Conservation (phyloP, 768 basidiomycete genomes). For the Podaxis sp. region DNA sequence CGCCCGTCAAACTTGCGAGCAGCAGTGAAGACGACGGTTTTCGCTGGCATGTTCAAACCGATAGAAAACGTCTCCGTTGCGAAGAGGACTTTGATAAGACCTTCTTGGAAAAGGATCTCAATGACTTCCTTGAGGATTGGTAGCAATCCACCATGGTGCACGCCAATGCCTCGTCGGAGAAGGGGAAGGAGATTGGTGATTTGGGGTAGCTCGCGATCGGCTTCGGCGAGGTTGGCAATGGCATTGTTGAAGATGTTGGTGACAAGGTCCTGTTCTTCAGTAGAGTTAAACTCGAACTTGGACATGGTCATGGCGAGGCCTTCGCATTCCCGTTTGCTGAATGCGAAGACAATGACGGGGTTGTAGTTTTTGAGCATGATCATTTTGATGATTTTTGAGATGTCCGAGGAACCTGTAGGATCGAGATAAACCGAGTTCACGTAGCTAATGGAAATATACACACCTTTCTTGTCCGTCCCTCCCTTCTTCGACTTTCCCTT, state of each 20-base stretch:
- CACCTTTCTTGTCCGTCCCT: conserved; percentile 84
- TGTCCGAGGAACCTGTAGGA: conserved; percentile 77
- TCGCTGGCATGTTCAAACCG: conserved; percentile 98
- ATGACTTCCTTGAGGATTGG: conserved; percentile 99
- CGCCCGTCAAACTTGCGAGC: conserved; percentile 96
- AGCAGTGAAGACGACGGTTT: conserved; percentile 96
- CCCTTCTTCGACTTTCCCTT: conserved; percentile 95
- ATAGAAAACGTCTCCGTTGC: conserved; percentile 99
- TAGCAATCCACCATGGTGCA: conserved; percentile 96
- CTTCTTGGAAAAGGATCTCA: conserved; percentile 98
- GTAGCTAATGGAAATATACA: conserved; percentile 12
- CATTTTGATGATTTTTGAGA: conserved; percentile 97
- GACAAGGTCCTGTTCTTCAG: conserved; percentile 89
- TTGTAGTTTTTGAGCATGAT: conserved; percentile 98
- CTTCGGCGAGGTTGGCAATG: conserved; percentile 81
- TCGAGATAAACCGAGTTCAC: neutral
- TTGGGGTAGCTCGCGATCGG: conserved; percentile 89
- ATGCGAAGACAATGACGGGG: conserved; percentile 97
- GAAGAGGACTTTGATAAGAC: conserved; percentile 95
- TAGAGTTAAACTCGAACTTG: conserved; percentile 94
- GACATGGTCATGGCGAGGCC: conserved; percentile 85
- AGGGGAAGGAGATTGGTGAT: conserved; percentile 91
- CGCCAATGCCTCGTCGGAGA: conserved; percentile 92
- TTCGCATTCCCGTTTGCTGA: conserved; percentile 98
- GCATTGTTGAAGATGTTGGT: conserved; percentile 92